A percentile compares a stretch with the other conserved stretches of the same genome.
Conservation (phyloP, 306 rosid genomes). For the Ceratonia siliqua region DNA sequence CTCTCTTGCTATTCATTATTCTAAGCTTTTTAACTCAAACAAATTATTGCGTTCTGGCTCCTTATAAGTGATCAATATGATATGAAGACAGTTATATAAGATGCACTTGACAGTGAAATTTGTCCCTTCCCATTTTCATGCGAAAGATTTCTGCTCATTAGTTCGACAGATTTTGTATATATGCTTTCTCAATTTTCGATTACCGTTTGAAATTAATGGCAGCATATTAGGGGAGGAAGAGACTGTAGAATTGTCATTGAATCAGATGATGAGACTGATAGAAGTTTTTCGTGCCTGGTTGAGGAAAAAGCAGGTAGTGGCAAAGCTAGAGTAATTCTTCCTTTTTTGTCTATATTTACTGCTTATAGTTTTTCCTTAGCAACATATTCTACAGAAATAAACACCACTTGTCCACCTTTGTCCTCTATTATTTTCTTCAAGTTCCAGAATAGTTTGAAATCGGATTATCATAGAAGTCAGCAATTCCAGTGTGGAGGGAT, state of each 20-base stretch:
- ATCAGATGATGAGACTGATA: slow-evolving; percentile 81
- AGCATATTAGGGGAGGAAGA: slow-evolving; percentile 53
- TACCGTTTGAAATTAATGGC: slow-evolving; percentile 34
- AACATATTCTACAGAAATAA: not conserved
- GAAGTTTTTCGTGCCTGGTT: slow-evolving; percentile 69
- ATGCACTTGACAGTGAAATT: slow-evolving; percentile 34
- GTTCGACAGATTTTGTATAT: not conserved
- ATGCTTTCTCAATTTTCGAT: slow-evolving; percentile 18
- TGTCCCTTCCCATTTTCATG: slow-evolving; percentile 21
- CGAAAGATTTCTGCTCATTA: slow-evolving; percentile 24
- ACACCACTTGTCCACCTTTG: not conserved
- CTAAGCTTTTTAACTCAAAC: slow-evolving; percentile 18
- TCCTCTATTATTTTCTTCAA: not conserved
- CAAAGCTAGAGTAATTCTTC: slow-evolving; percentile 30
- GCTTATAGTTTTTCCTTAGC: not conserved
- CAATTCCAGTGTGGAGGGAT: not conserved
- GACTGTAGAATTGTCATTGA: slow-evolving; percentile 66
- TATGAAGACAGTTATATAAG: not conserved
- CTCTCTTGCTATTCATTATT: slow-evolving; percentile 18
- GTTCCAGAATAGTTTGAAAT: slow-evolving; percentile 7
- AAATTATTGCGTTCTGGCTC: slow-evolving; percentile 2
- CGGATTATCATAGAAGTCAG: not conserved
- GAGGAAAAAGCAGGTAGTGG: slow-evolving; percentile 63
- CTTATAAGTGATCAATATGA: slow-evolving; percentile 3
- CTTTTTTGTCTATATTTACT: not conserved